These are phyloP conservation scores for Fomitiporia mediterranea DNA, from an alignment of 1,284 basidiomycete species.

Conservation along the genomic window DNA sequence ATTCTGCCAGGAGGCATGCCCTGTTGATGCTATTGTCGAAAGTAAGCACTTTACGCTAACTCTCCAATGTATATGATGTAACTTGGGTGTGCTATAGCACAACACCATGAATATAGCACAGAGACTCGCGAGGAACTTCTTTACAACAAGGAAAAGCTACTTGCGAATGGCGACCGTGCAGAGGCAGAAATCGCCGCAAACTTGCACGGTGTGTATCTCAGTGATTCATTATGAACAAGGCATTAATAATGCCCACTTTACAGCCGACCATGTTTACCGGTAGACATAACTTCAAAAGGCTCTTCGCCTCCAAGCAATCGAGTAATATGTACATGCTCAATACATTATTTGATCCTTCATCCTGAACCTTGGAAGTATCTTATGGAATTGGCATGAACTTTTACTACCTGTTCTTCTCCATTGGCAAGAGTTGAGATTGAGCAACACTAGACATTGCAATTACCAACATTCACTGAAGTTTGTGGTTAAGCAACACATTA, in stretches of 20 bases:
- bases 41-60: constrained; percentile 53
- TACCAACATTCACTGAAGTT: too few species aligned
- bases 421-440: too few species aligned
- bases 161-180: constrained; percentile 92
- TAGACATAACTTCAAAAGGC: constrained; percentile 31
- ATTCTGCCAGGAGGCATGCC: constrained; percentile 98
- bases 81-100: constrained; percentile 55
- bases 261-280: constrained; percentile 63
- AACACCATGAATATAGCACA: constrained; percentile 95
- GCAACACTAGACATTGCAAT: too few species aligned
- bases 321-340: background rate
- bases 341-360: background rate
- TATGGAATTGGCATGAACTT: too few species aligned
- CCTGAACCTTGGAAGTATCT: too few species aligned
- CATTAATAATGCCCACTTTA: constrained; percentile 10
- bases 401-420: too few species aligned
- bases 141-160: constrained; percentile 98
- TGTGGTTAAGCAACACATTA: too few species aligned
- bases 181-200: constrained; percentile 98
- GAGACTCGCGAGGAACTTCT: constrained; percentile 98
- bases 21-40: constrained; percentile 99
- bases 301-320: constrained; percentile 1
- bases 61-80: background rate
- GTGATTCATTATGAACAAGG: constrained; percentile 18
- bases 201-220: constrained; percentile 60